Conservation (phyloP, 2,329 filamentous ascomycete genomes). For the Cytospora piceae region DNA sequence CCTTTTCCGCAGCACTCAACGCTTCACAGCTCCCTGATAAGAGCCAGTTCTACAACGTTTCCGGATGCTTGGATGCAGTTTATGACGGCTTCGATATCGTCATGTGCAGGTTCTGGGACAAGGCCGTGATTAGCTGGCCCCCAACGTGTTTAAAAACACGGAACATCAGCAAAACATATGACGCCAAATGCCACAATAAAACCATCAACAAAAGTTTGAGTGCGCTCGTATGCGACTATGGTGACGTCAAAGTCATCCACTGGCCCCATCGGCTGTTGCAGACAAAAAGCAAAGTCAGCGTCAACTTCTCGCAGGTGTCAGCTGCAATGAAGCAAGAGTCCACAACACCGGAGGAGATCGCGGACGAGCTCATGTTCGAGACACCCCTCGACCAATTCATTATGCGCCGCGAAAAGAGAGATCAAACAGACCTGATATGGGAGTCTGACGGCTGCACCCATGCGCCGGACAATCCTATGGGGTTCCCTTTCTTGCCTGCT, state of each 20-base stretch:
- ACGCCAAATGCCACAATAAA: background rate
- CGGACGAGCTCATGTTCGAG: constrained; percentile 52
- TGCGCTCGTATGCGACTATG: background rate
- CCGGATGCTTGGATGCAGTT: background rate
- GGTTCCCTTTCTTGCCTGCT: constrained; percentile 48
- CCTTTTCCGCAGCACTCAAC: background rate
- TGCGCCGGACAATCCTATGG: constrained; percentile 49
- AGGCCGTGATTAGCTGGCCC: background rate
- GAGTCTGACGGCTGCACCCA: constrained; percentile 47
- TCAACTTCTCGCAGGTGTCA: background rate
- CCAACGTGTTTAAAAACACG: background rate
- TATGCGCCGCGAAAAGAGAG: constrained; percentile 42
- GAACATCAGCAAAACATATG: background rate
- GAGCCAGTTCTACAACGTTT: background rate
- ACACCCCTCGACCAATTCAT: constrained; percentile 48
- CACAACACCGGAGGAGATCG: constrained; percentile 32
- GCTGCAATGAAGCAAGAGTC: background rate
- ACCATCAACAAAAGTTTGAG: background rate
- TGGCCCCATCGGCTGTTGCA: background rate
- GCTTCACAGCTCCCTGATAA: background rate
- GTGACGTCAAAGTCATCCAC: background rate
- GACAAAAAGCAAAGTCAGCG: background rate
- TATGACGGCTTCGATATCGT: background rate
- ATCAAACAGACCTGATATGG: constrained; percentile 48
- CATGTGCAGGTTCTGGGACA: background rate